Evolutionary conservation across 805 yeast genomes (phyloP), one percentile per base, ranked within the genome.

Genomic region (Lipomyces oligophaga): DNA sequence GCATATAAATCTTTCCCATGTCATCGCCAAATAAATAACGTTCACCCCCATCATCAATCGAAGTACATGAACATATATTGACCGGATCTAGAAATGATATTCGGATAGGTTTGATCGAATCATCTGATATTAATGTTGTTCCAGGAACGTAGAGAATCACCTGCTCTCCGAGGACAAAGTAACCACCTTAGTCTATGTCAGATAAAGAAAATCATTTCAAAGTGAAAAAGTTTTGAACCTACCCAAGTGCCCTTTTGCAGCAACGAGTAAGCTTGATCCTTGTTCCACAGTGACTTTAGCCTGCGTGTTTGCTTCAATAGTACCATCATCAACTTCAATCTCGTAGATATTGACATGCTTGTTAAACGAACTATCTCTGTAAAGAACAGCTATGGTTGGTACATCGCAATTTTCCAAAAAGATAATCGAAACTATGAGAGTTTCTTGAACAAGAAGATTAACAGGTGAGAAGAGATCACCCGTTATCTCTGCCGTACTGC

Each of bases 251-350:
- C n/a, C n/a, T n/a, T n/a, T n/a, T n/a, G n/a, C n/a, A n/a, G n/a
- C n/a, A n/a, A n/a, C n/a, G n/a, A n/a, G n/a, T n/a, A n/a, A n/a
- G 55, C 57, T 22, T 40, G 51, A 25, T 52, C 57, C 15, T 49
- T 40, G 27, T 51, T 52, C 10, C 49, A 38, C 24, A 16, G 28
- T 11, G 27, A 21, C 7, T n/a, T 20, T n/a, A 43, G 40, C 7
- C 47, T n/a, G n/a, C n/a, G n/a, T n/a, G n/a, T n/a, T n/a, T n/a
- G n/a, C n/a, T n/a, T n/a, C n/a, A n/a, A n/a, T n/a, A n/a, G n/a
- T n/a, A n/a, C n/a, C 43, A 15, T 46, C 55, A 18, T 22, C 20
- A 15, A 28, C 34, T 5, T 18, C 22, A 27, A 52, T 42, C 34
- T 52, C 52, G 41, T 49, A 52, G 13, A 45, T 41, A 22, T 45